Evolutionary conservation across 2,329 filamentous ascomycete species (phyloP), one percentile per base, ranked within the genome.

Genomic region (Epichloe bromicola): DNA sequence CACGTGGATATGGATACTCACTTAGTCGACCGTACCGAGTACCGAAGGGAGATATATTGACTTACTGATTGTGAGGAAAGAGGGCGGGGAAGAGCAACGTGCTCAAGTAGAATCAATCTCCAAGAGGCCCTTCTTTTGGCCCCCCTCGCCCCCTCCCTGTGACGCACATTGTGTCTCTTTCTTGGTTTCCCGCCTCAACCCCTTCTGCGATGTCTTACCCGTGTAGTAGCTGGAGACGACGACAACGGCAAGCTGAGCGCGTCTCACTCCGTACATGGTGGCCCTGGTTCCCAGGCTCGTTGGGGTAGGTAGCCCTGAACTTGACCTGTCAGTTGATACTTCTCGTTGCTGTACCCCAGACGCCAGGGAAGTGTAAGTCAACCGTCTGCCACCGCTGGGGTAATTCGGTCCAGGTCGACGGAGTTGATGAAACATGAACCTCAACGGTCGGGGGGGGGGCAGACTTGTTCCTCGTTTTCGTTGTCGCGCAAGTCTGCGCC

Each of bases 251-350:
- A 47, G 34, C 20, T 40, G 23, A 41, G 38, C 20, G 37, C 38
- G 37, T 41, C 37, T 48, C 8, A 5, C 5, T 33, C 34, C 12
- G 11, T 17, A 5, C 17, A 20, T 30, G 26, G 43, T 11, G 26
- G 12, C 17, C 26, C n/a, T 26, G 5, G 36, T 45, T 4, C 5
- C 26, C 15, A 8, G 2, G 43, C 10, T 17, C 19, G n/a, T 7
- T 26, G 23, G 23, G 23, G 23, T 7, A 3, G 5, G 12, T 6
- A 45, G 20, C 8, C 15, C 49, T 43, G 38, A 23, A 42, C 4
- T 39, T 47, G 50, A 51, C 40, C 23, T 26, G 50, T 48, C 50
- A 51, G 40, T 41, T 36, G 44, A 30, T 48, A 42, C 33, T 40
- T 42, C 20, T 17, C 42, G 23, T 38, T 15, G 26, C 37, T 40